Evolutionary conservation across 2,329 filamentous ascomycete species (phyloP), one percentile per base, ranked within the genome.

Genomic region (Penicillium occitanis): DNA sequence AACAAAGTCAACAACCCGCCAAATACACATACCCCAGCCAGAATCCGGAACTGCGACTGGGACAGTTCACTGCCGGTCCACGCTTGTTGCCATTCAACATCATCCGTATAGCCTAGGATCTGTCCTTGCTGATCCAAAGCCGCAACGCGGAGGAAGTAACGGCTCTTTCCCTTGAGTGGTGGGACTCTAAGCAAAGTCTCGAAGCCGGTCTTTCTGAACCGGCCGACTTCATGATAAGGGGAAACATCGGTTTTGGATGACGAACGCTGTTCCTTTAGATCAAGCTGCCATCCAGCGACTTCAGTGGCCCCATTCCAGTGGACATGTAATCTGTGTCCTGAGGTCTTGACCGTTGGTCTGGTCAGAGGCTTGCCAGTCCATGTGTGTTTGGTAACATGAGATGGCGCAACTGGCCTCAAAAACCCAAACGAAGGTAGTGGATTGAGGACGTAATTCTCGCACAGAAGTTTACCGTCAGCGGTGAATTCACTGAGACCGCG

Each of bases 291-390:
- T 44, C 19, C 67, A 62, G 51, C 69, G 42, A 75, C 76, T 68
- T 81, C 77, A 0, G 81, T 82, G 7, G 81, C 81, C 0, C 81
- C 81, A 55, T 83, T 83, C 81, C 81, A 83, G 68, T 78, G 80
- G 1, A 79, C 78, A 58, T 79, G 80, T 4, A 81, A 69, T 1
- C 69, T 67, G 4, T 72, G 68, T 8, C 70, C 68, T 65, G 75
- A 59, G 74, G 78, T 66, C 3, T 63, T 68, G 10, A 68, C 69
- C 0, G 66, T 66, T 3, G 72, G 71, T 3, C 53, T 58, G 19
- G 79, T 82, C n/a, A 73, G 76, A 0, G 85, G 84, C 11, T 76
- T 72, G 0, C 82, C 84, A 2, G 79, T 79, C 84, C 86, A 89
- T 64, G 81, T 76, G 68, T 79, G 50, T 70, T 84, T 85, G 73